A percentile compares a stretch with the other conserved stretches of the same genome.
These are phyloP conservation scores for Pseudogymnoascus sp. DNA, from an alignment of 2,329 filamentous ascomycete species.

Conservation along the genomic window DNA sequence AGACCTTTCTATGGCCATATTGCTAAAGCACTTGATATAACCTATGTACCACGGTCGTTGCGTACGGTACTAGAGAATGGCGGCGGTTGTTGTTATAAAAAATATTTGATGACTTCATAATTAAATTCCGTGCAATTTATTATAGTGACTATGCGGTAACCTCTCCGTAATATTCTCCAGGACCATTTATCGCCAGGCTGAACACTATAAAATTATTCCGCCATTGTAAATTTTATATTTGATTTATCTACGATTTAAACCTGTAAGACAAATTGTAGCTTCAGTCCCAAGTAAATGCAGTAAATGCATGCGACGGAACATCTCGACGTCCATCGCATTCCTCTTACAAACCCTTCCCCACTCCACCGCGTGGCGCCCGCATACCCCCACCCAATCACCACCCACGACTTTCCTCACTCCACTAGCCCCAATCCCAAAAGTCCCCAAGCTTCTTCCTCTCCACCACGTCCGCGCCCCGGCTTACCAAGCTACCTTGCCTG, in stretches of 20 bases:
- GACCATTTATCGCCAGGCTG: not conserved
- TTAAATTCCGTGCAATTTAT: not conserved
- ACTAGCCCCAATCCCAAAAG: not conserved
- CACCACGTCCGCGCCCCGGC: not conserved
- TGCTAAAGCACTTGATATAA: conserved; percentile 6
- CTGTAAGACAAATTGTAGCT: not conserved
- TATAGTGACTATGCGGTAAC: not conserved
- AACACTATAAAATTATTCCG: not conserved
- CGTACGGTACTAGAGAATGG: conserved; percentile 2
- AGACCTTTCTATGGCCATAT: conserved; percentile 6
- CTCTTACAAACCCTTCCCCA: conserved; percentile 1
- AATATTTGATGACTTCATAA: conserved; percentile 9
- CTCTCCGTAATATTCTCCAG: not conserved
- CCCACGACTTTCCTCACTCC: not conserved
- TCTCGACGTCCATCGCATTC: not conserved
- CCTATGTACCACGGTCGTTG: not conserved
- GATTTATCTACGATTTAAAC: not conserved
- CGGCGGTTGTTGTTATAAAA: conserved; percentile 4
- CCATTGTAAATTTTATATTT: not conserved
- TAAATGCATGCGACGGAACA: not conserved
- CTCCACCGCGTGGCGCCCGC: conserved; percentile 1
- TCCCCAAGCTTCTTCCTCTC: conserved; percentile 1
- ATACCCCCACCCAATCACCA: not conserved
- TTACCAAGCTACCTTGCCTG: conserved; percentile 5
- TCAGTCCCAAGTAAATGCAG: not conserved